These are phyloP conservation scores for Metarhizium guizhouense DNA, from an alignment of 2,329 filamentous ascomycete species.

Conservation along the genomic window DNA sequence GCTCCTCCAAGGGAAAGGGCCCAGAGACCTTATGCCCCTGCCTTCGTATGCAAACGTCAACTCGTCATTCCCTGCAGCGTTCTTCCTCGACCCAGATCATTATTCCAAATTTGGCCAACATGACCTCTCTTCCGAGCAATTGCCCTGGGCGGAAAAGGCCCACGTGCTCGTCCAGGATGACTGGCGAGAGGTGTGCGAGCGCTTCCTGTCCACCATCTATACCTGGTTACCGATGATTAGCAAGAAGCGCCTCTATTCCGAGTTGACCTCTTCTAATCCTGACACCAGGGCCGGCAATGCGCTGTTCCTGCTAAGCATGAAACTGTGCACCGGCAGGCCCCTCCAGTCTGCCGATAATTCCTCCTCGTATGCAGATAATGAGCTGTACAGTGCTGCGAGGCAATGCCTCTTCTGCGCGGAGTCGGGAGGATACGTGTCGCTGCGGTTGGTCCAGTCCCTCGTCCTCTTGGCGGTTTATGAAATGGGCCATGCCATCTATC, in stretches of 20 bases:
- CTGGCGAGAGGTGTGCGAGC: too few species aligned
- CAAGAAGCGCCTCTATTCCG: slow-evolving; percentile 9
- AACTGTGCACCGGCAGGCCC: slow-evolving; percentile 7
- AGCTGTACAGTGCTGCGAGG: slow-evolving; percentile 3
- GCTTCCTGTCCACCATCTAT: slow-evolving; percentile 9
- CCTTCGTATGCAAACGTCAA: too few species aligned
- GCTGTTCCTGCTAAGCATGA: slow-evolving; percentile 13
- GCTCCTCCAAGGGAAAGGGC: too few species aligned
- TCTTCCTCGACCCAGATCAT: too few species aligned
- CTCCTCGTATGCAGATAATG: background rate
- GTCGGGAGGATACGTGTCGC: too few species aligned
- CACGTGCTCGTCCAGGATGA: too few species aligned
- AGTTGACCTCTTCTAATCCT: background rate
- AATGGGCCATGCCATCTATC: slow-evolving; percentile 5
- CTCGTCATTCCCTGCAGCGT: too few species aligned
- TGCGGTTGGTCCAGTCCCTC: background rate
- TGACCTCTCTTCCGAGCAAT: too few species aligned
- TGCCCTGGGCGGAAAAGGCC: too few species aligned
- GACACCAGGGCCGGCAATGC: background rate
- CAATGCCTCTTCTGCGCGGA: too few species aligned
- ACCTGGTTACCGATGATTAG: slow-evolving; percentile 11
- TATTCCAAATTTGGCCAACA: too few species aligned
- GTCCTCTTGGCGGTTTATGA: slow-evolving; percentile 6
- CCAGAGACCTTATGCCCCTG: too few species aligned
- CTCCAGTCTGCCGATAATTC: background rate